These are phyloP conservation scores for Blastobotrys capitulatus DNA, from an alignment of 1,139 yeast species.

Conservation along the genomic window DNA sequence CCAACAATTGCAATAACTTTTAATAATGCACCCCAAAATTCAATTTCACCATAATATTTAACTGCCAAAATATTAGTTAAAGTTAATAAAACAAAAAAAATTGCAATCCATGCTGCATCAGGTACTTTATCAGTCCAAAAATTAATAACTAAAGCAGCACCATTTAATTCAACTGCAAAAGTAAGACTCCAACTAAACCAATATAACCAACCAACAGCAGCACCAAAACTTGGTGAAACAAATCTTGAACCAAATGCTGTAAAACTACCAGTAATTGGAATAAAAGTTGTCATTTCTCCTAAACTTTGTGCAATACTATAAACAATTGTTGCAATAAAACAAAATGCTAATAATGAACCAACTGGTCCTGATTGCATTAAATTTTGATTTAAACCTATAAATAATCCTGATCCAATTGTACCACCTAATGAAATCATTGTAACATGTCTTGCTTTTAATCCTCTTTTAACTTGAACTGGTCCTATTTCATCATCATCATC, in stretches of 20 bases:
- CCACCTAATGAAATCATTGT: conserved; percentile 89
- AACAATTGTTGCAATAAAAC: conserved; percentile 47
- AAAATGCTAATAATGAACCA: conserved; percentile 53
- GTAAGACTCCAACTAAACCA: conserved; percentile 89
- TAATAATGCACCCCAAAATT: conserved; percentile 61
- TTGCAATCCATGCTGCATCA: conserved; percentile 68
- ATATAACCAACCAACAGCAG: conserved; percentile 77
- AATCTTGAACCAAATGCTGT: conserved; percentile 41
- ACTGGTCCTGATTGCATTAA: conserved; percentile 61
- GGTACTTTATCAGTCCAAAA: conserved; percentile 75
- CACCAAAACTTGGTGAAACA: conserved; percentile 49
- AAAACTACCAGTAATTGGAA: conserved; percentile 39
- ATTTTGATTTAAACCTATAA: too few species aligned
- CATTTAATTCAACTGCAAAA: conserved; percentile 74
- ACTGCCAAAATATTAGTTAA: conserved; percentile 57
- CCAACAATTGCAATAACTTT: conserved; percentile 69
- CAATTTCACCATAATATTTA: conserved; percentile 59
- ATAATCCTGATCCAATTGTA: conserved; percentile 72
- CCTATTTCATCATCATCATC: conserved; percentile 20
- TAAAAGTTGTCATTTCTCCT: conserved; percentile 57
- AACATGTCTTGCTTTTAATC: conserved; percentile 55
- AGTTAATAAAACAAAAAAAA: conserved; percentile 54
- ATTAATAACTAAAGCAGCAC: conserved; percentile 68
- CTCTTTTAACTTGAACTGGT: conserved; percentile 41
- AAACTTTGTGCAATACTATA: conserved; percentile 53